Conservation (phyloP, 768 basidiomycete genomes). For the Hericium coralloides region DNA sequence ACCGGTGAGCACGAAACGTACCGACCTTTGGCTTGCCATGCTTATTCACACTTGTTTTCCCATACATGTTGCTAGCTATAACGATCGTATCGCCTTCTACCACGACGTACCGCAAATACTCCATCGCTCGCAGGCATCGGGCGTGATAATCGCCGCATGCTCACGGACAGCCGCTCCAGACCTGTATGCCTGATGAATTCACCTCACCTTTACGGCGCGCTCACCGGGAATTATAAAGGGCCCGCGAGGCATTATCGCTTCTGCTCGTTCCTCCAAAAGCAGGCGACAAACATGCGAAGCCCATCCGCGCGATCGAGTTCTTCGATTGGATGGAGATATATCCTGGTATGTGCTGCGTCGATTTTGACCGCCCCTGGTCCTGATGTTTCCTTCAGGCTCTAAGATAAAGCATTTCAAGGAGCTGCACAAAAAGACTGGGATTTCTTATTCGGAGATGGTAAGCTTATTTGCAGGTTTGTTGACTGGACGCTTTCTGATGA, state of each 20-base stretch:
- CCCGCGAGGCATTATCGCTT: conserved; percentile 62
- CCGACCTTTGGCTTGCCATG: neutral
- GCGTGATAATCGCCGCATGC: conserved; percentile 56
- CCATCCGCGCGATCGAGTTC: conserved; percentile 44
- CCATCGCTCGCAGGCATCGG: conserved; percentile 40
- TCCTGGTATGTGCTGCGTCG: conserved; percentile 35
- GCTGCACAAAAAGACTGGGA: conserved; percentile 44
- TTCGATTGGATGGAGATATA: conserved; percentile 73
- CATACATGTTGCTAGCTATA: conserved; percentile 30
- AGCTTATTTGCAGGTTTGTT: neutral
- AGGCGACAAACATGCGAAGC: conserved; percentile 22
- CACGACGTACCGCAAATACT: conserved; percentile 68
- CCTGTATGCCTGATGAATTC: too few species aligned
- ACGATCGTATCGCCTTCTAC: conserved; percentile 59
- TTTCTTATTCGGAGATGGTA: conserved; percentile 47
- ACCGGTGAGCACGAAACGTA: conserved; percentile 26
- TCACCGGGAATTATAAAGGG: conserved; percentile 34
- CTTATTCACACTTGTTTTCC: neutral
- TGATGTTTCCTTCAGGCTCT: conserved; percentile 39
- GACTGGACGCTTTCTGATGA: neutral
- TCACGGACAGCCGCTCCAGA: conserved; percentile 63
- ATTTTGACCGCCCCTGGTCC: too few species aligned
- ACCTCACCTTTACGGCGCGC: neutral
- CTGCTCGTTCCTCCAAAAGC: conserved; percentile 40
- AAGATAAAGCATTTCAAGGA: conserved; percentile 77